Percentiles rank a stretch among this genome's conserved stretches.
These are phyloP conservation scores for Sisymbrium irio DNA, from an alignment of 345 rosid species.

Conservation along the genomic window DNA sequence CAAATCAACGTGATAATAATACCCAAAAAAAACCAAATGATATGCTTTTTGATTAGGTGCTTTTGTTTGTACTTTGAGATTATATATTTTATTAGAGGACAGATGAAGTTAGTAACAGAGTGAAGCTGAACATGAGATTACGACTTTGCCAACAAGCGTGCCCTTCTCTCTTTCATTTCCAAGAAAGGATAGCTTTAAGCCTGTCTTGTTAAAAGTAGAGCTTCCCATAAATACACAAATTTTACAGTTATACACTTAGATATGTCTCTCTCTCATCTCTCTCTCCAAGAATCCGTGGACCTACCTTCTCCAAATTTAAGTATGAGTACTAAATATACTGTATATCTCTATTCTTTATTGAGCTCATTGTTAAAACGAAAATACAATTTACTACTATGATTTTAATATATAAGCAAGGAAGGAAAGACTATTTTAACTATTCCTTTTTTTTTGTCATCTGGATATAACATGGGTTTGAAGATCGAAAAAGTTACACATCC, in stretches of 20 bases:
- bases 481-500: too few relatives aligned
- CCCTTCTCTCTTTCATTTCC: conserved; percentile 76
- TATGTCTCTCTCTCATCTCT: neutral
- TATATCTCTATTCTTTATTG: neutral
- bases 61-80: neutral
- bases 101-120: conserved; percentile 18
- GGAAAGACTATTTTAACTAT: too few relatives aligned
- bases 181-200: conserved; percentile 52
- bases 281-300: conserved; percentile 31
- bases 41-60: neutral
- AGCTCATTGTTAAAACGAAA: neutral
- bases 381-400: too few relatives aligned
- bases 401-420: too few relatives aligned
- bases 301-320: too few relatives aligned
- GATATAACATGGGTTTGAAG: too few relatives aligned
- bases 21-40: neutral
- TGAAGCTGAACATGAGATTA: conserved; percentile 37
- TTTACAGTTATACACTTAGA: conserved; percentile 1
- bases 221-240: conserved; percentile 25
- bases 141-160: conserved; percentile 45
- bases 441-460: too few relatives aligned
- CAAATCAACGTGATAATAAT: neutral
- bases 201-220: conserved; percentile 70
- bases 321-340: neutral
- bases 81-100: conserved; percentile 7